Percentiles rank a stretch among this genome's conserved stretches.
Conservation (phyloP, 345 rosid species). For the Citrus maxima region DNA sequence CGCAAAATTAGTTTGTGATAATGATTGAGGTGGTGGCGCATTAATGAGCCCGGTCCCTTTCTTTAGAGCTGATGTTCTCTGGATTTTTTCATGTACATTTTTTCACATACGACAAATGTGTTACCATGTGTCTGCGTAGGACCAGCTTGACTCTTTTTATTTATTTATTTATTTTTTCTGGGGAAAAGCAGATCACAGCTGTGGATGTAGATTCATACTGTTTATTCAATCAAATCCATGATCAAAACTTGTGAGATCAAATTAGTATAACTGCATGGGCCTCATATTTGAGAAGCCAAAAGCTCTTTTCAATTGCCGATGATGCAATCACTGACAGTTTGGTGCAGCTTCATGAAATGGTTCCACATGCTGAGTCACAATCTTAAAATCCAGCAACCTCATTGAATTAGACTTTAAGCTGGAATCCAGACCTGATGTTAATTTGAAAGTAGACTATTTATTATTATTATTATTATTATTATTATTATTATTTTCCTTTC, state of each 20-base stretch:
- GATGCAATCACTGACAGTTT: background rate
- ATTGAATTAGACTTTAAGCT: background rate
- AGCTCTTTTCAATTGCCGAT: background rate
- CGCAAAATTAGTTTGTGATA: background rate
- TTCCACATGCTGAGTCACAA: background rate
- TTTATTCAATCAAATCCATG: background rate
- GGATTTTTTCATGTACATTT: background rate
- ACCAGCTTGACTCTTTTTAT: background rate
- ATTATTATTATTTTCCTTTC: no score
- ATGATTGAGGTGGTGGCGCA: background rate
- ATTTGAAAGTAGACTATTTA: background rate
- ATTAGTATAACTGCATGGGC: background rate
- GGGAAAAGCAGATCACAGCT: background rate
- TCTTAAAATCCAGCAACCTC: background rate
- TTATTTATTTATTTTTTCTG: background rate
- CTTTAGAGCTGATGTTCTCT: background rate
- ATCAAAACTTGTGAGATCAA: background rate
- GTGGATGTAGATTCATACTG: background rate
- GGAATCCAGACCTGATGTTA: background rate
- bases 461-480: no score
- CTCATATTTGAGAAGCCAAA: background rate
- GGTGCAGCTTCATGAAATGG: background rate
- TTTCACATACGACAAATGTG: background rate
- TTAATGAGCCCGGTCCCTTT: background rate
- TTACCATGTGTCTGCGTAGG: background rate